A percentile compares a stretch with the other conserved stretches of the same genome.
These are phyloP conservation scores for Eucalyptus melliodora DNA, from an alignment of 345 rosid genomes.

Conservation along the genomic window DNA sequence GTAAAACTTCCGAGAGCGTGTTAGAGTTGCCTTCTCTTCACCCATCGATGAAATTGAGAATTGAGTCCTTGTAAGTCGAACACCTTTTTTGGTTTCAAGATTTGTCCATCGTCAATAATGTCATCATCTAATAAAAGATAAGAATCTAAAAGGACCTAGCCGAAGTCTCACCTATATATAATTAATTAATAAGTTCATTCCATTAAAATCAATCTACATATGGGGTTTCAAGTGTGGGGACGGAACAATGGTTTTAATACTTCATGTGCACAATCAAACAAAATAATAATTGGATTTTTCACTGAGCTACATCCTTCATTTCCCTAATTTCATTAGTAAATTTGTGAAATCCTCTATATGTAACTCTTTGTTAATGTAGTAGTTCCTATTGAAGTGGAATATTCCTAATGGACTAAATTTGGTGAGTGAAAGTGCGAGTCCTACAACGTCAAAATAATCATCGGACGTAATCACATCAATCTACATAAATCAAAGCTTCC, in stretches of 20 bases:
- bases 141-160: neutral
- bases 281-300: neutral
- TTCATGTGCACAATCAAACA: neutral
- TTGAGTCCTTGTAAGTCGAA: neutral
- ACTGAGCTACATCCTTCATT: neutral
- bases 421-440: neutral
- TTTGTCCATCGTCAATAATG: neutral
- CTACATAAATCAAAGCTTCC: neutral
- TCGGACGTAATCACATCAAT: neutral
- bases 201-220: neutral
- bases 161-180: neutral
- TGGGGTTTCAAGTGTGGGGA: neutral
- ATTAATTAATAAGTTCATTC: neutral
- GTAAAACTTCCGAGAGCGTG: neutral
- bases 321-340: neutral
- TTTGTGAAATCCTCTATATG: neutral
- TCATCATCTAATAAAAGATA: neutral
- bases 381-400: neutral
- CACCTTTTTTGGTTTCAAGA: neutral
- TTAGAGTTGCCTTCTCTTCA: neutral
- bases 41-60: neutral
- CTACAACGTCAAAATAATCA: neutral
- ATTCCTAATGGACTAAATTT: neutral
- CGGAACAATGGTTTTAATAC: neutral
- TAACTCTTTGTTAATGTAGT: neutral